Conservation (phyloP, 139 green algal species). For the Trebouxia sp. region DNA sequence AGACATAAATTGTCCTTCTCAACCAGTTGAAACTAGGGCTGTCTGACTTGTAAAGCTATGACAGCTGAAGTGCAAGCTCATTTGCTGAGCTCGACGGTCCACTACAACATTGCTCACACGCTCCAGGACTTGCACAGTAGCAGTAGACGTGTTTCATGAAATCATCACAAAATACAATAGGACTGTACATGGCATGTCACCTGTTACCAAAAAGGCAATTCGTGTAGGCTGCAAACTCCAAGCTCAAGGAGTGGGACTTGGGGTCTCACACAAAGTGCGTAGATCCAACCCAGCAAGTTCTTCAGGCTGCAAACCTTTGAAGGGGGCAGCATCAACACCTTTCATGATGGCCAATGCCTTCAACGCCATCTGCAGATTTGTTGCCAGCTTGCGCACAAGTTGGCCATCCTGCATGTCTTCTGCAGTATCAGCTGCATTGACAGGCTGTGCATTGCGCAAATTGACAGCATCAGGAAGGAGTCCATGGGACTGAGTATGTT, state of each 20-base stretch:
- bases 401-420: neutral
- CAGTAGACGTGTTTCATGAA: no score
- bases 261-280: neutral
- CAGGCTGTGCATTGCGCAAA: neutral
- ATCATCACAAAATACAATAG: no score
- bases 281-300: neutral
- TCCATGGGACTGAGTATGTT: neutral
- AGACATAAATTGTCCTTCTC: no score
- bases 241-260: neutral
- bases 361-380: conserved; percentile 13
- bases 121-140: no score
- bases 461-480: neutral
- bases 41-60: no score
- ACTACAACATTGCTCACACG: no score
- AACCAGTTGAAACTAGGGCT: no score
- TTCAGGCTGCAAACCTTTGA: neutral
- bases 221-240: no score
- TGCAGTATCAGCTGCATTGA: neutral
- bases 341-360: neutral
- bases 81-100: no score
- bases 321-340: neutral
- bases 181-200: no score
- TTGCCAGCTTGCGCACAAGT: neutral
- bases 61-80: no score
- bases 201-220: no score